A percentile compares a stretch with the other conserved stretches of the same genome.
Evolutionary conservation across 805 yeast species (phyloP).

Genomic region (Yamadazyma insecticola): DNA sequence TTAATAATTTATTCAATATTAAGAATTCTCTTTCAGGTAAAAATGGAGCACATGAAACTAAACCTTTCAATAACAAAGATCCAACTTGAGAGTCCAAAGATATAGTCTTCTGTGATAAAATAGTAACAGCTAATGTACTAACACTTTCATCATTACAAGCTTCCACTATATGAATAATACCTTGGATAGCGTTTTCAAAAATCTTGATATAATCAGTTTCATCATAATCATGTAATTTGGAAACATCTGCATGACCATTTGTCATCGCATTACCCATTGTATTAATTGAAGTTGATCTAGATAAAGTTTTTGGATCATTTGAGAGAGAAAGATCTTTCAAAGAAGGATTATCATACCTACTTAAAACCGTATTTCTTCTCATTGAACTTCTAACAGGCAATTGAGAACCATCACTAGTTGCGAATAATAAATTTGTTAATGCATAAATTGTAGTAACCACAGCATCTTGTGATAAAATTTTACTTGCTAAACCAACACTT

Average conservation of each 20-base stretch:
- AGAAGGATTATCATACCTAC: constrained; percentile 16
- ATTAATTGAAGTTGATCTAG: constrained; percentile 2
- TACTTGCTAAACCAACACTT: constrained; percentile 62
- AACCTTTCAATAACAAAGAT: constrained; percentile 52
- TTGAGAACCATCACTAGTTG: constrained; percentile 37
- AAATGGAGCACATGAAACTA: constrained; percentile 57
- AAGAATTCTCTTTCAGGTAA: constrained; percentile 65
- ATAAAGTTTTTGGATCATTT: constrained; percentile 4
- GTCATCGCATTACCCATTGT: constrained; percentile 7
- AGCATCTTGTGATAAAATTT: constrained; percentile 71
- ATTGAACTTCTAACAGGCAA: constrained; percentile 17
- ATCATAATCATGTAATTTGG: constrained; percentile 15
- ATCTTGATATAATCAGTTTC: constrained; percentile 34
- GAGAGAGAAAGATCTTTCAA: constrained; percentile 9
- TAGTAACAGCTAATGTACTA: constrained; percentile 71
- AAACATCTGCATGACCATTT: background rate
- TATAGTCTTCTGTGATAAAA: constrained; percentile 71
- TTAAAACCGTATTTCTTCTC: constrained; percentile 25
- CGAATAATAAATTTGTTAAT: constrained; percentile 66
- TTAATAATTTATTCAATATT: constrained; percentile 55
- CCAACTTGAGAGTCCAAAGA: constrained; percentile 49
- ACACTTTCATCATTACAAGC: constrained; percentile 68
- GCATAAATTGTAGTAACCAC: constrained; percentile 82
- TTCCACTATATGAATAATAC: constrained; percentile 62
- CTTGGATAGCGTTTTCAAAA: constrained; percentile 63